Evolutionary conservation across 768 basidiomycete species (phyloP), one percentile per base, ranked within the genome.

Genomic region (Termitomyces titanicus): DNA sequence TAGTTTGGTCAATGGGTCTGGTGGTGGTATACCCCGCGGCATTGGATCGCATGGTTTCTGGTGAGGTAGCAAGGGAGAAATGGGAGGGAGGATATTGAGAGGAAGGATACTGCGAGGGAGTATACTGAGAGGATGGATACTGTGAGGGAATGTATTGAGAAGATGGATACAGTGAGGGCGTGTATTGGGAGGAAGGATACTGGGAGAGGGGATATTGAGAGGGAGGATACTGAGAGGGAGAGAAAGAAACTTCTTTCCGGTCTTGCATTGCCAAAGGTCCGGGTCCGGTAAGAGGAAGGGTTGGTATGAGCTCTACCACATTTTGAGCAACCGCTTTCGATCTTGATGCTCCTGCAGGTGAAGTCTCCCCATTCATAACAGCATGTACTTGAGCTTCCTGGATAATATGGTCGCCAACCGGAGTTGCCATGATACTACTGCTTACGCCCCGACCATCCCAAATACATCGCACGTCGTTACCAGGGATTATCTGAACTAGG

Each of bases 311-410:
- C 69, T 91, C 88, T 60, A 89, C 88, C 22, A 90, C 86, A 57
- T 85, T 84, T 59, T 90, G 89, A 5, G 82, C 82, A 17, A 86
- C 73, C 22, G 81, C 79, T 15, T 83, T 80, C 22, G 74, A 64
- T 29, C 67, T 64, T 0, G 71, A 72, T 20, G 68, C 68, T 10
- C 70, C 72, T 20, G 77, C 65, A 33, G 72, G 70, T 0, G 83
- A 74, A 27, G 77, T 79, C 1, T 73, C 72, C 2, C 81, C 80
- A 50, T 86, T 86, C 87, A 93, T 93, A 25, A 94, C 92, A 7
- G 86, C 90, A 59, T 96, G 94, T 15, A 96, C 86, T 31, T 86
- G 83, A 3, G 92, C 84, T 59, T 95, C 92, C 63, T 89, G 88
- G 33, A 77, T 75, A 53, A 81, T 76, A 3, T 76, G 81, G 69